phyloP scores from a whole-genome alignment of 768 basidiomycete genomes.

The Suillus occidentalis region DNA sequence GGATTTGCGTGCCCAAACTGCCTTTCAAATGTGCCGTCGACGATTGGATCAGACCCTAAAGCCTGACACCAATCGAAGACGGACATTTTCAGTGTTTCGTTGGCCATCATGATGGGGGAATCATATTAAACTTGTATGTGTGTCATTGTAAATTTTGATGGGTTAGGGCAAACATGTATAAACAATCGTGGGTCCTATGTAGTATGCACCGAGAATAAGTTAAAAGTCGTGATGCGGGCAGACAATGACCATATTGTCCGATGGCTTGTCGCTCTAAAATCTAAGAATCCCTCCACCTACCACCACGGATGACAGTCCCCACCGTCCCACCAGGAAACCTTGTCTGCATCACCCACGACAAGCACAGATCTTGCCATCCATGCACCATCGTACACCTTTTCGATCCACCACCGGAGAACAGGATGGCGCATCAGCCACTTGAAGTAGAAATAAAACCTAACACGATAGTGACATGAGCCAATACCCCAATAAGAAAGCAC shows the following conservation, averaged over 20 bases:
- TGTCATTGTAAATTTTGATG: too few relatives aligned
- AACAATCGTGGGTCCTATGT: neutral
- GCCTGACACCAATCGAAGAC: too few relatives aligned
- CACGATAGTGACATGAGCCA: neutral
- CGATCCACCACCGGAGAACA: slow-evolving; percentile 42
- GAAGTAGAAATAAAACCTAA: slow-evolving; percentile 33
- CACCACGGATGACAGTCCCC: slow-evolving; percentile 14
- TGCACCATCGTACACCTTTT: slow-evolving; percentile 35
- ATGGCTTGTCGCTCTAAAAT: neutral
- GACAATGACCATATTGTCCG: neutral
- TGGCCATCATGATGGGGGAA: too few relatives aligned
- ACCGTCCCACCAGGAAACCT: slow-evolving; percentile 14
- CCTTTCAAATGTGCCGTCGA: too few relatives aligned
- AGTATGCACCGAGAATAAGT: neutral
- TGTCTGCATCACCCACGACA: slow-evolving; percentile 36
- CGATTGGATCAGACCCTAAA: too few relatives aligned
- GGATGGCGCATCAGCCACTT: slow-evolving; percentile 40
- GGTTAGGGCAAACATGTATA: neutral
- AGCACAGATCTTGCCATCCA: slow-evolving; percentile 37
- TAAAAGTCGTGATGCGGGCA: neutral
- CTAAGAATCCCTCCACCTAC: neutral
- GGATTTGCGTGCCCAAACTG: too few relatives aligned
- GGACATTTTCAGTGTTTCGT: too few relatives aligned
- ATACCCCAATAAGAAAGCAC: neutral
- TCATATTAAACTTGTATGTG: too few relatives aligned